A percentile compares a stretch with the other conserved stretches of the same genome.
Conservation (phyloP, 2,329 filamentous ascomycete species). For the Colletotrichum liriopes region DNA sequence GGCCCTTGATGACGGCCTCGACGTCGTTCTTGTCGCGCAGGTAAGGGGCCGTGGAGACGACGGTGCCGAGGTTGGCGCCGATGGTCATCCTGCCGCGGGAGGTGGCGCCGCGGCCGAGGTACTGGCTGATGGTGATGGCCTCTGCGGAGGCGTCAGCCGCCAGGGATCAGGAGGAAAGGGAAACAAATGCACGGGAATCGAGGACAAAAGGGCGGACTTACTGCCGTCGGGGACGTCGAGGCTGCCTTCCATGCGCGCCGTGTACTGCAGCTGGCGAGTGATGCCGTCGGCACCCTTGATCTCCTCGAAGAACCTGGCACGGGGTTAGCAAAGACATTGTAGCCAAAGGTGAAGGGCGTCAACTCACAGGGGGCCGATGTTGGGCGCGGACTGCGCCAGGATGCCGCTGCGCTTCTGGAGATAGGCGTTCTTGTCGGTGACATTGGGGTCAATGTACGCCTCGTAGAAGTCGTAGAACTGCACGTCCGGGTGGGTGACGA, state of each 20-base stretch:
- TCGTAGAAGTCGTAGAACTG: constrained; percentile 77
- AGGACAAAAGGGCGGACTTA: constrained; percentile 45
- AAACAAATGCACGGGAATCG: no score
- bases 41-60: constrained; percentile 73
- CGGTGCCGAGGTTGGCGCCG: constrained; percentile 69
- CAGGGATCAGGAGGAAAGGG: accelerated
- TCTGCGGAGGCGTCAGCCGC: constrained; percentile 50
- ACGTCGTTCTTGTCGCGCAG: constrained; percentile 72
- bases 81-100: constrained; percentile 75
- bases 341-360: neutral
- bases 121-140: constrained; percentile 70
- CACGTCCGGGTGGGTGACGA: constrained; percentile 60
- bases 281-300: constrained; percentile 72
- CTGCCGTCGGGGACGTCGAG: constrained; percentile 55
- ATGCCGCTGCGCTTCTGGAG: constrained; percentile 70
- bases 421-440: constrained; percentile 60
- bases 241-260: constrained; percentile 74
- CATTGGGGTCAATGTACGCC: constrained; percentile 68
- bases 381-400: constrained; percentile 75
- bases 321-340: constrained; percentile 42
- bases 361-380: constrained; percentile 73
- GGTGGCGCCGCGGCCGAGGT: constrained; percentile 76
- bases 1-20: constrained; percentile 74
- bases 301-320: constrained; percentile 66
- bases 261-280: constrained; percentile 76